A percentile compares a stretch with the other conserved stretches of the same genome.
These are phyloP conservation scores for Cyclostephanos tholiformis DNA, from an alignment of 108 stramenopile species.

Conservation along the genomic window DNA sequence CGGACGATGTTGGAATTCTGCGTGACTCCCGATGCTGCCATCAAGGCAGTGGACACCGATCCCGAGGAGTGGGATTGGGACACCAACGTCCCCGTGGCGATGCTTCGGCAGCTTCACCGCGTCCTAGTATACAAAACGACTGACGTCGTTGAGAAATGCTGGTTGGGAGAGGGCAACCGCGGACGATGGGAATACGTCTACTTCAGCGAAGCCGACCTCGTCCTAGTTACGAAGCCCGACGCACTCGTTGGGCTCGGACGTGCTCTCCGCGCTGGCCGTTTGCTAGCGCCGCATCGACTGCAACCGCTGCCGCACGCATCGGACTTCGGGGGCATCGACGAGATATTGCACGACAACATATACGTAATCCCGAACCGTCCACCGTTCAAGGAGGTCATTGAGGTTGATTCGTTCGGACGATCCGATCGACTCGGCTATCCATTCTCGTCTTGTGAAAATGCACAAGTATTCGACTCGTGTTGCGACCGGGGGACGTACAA, in stretches of 20 bases:
- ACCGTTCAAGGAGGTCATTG: conserved; percentile 6
- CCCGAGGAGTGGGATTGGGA: not conserved
- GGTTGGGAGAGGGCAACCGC: conserved; percentile 30
- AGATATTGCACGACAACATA: not conserved
- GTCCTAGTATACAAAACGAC: conserved; percentile 18
- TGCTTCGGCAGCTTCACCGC: conserved; percentile 39
- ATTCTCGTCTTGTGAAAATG: not conserved
- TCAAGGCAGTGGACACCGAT: not conserved
- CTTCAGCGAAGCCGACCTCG: conserved; percentile 53
- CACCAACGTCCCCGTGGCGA: conserved; percentile 29
- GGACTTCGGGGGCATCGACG: conserved; percentile 30
- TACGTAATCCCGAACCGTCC: not conserved
- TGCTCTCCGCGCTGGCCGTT: conserved; percentile 28
- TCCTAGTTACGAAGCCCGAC: conserved; percentile 34
- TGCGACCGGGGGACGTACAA: conserved; percentile 26
- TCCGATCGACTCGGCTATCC: not conserved
- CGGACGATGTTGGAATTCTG: conserved; percentile 23
- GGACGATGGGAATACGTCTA: conserved; percentile 48
- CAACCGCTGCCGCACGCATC: conserved; percentile 52
- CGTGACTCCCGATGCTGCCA: conserved; percentile 9
- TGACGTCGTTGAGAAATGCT: conserved; percentile 8
- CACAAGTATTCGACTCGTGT: conserved; percentile 11
- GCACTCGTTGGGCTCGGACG: conserved; percentile 23
- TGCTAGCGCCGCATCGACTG: conserved; percentile 53
- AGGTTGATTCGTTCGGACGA: not conserved